phyloP scores from a whole-genome alignment of 345 rosid genomes.

The Trapa incisa region DNA sequence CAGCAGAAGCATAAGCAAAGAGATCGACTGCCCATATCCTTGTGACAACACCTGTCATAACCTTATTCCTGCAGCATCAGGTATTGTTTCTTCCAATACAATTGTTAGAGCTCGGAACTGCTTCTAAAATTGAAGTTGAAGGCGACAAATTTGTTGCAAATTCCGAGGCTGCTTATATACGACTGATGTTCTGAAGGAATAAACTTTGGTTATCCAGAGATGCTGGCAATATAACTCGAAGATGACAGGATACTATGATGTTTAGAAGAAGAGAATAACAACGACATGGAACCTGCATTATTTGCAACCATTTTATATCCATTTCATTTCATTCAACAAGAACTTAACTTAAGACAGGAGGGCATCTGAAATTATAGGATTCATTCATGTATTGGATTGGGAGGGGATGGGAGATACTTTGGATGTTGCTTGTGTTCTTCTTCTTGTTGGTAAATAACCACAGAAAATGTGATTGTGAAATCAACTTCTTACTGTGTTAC shows the following conservation, averaged over 20 bases:
- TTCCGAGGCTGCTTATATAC: background rate
- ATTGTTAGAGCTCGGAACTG: background rate
- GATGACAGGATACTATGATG: background rate
- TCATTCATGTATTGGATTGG: no score
- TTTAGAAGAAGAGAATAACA: background rate
- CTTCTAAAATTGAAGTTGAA: background rate
- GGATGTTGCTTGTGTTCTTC: no score
- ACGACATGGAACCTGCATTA: background rate
- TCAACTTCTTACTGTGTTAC: no score
- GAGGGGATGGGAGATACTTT: no score
- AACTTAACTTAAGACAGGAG: background rate
- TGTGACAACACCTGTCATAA: constrained; percentile 64
- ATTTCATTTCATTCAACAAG: background rate
- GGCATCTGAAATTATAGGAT: no score
- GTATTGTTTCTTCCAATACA: constrained; percentile 7
- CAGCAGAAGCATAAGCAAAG: constrained; percentile 36
- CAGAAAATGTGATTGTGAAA: no score
- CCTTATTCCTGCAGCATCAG: constrained; percentile 36
- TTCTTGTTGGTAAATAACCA: no score
- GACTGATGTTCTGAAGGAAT: background rate
- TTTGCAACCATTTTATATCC: background rate
- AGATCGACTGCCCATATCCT: constrained; percentile 70
- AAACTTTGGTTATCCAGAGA: background rate
- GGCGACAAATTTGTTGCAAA: background rate
- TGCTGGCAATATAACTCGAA: background rate